phyloP scores from a whole-genome alignment of 129 eudicot species.

The Flaveria sonorensis region DNA sequence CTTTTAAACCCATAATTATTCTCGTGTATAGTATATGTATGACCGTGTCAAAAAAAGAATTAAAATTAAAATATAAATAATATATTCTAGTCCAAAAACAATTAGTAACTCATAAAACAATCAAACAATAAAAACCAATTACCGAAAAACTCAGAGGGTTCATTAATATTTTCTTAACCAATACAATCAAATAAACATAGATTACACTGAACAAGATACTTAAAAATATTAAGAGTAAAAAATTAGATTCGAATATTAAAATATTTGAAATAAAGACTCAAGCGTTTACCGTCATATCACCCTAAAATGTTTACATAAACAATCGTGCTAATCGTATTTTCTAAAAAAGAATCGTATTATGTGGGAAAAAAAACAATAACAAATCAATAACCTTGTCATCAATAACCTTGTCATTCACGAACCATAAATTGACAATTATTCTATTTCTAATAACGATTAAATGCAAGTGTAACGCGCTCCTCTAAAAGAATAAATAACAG shows the following conservation, averaged over 20 bases:
- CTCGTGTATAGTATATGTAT: not conserved
- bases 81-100: not conserved
- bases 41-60: not conserved
- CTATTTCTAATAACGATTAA: constrained; percentile 9
- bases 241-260: too few species aligned
- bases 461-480: constrained; percentile 15
- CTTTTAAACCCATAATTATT: not conserved
- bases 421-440: constrained; percentile 27
- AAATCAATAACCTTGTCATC: constrained; percentile 23
- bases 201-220: too few species aligned
- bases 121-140: too few species aligned
- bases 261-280: too few species aligned
- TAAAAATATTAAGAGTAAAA: too few species aligned
- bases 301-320: too few species aligned
- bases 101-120: too few species aligned
- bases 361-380: not conserved
- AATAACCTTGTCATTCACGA: constrained; percentile 32
- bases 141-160: too few species aligned
- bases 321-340: too few species aligned
- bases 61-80: not conserved
- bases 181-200: too few species aligned
- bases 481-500: constrained; percentile 18
- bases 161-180: too few species aligned
- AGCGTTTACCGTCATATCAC: too few species aligned
- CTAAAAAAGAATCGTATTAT: not conserved